A percentile compares a stretch with the other conserved stretches of the same genome.
phyloP scores from a whole-genome alignment of 2,329 filamentous ascomycete genomes.

The Botrytis fabae region DNA sequence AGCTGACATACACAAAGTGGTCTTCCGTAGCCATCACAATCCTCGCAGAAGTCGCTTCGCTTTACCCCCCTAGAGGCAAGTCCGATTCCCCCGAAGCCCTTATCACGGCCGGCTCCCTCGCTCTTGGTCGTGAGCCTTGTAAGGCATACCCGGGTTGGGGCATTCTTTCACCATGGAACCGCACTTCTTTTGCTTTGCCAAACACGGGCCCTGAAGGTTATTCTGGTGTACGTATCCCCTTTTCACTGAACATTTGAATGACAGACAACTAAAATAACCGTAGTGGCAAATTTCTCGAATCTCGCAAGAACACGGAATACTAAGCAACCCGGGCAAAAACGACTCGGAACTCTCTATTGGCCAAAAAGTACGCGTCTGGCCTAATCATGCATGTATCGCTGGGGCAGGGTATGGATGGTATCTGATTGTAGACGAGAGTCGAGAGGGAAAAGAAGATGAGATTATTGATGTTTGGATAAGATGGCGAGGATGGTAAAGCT shows the following conservation, averaged over 20 bases:
- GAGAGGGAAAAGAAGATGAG: conserved; percentile 54
- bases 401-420: conserved; percentile 72
- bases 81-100: conserved; percentile 60
- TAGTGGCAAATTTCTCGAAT: conserved; percentile 68
- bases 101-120: conserved; percentile 67
- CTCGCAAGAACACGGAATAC: conserved; percentile 76
- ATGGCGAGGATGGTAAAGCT: conserved; percentile 65
- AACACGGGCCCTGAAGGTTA: conserved; percentile 18
- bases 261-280: not conserved
- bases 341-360: conserved; percentile 58
- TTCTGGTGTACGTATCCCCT: conserved; percentile 9
- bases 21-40: conserved; percentile 65
- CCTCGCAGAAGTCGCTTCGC: conserved; percentile 68
- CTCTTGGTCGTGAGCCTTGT: conserved; percentile 71
- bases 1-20: conserved; percentile 31
- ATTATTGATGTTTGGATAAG: conserved; percentile 76
- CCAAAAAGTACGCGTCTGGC: conserved; percentile 70
- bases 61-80: conserved; percentile 61
- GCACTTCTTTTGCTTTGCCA: conserved; percentile 26
- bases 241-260: not conserved
- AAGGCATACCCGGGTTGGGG: conserved; percentile 72
- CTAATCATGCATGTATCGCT: conserved; percentile 79
- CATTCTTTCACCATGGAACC: conserved; percentile 61
- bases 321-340: conserved; percentile 57
- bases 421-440: conserved; percentile 67